Conservation (phyloP, 73 alveolate species). For the Tetrahymena thermophila region DNA sequence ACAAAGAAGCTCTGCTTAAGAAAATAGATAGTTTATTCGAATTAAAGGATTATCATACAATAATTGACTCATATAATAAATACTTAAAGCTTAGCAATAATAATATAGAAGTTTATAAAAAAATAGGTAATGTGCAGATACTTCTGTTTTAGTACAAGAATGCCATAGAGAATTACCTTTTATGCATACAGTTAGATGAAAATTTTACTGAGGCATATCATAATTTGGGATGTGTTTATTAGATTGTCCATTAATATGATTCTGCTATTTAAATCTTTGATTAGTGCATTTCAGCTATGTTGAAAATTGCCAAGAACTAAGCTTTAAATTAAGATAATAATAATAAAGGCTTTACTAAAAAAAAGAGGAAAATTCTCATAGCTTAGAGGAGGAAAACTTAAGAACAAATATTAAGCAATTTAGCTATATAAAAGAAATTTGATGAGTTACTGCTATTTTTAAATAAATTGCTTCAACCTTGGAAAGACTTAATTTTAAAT, state of each 20-base stretch:
- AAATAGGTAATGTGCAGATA: neutral
- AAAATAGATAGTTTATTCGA: neutral
- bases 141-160: neutral
- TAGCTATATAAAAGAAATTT: neutral
- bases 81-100: neutral
- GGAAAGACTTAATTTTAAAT: neutral
- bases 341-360: neutral
- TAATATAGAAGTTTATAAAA: neutral
- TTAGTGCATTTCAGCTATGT: neutral
- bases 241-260: neutral
- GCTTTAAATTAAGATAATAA: neutral
- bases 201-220: neutral
- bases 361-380: neutral
- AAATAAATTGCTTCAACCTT: neutral
- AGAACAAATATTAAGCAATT: neutral
- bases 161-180: neutral
- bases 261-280: neutral
- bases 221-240: neutral
- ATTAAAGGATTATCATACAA: neutral
- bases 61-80: neutral
- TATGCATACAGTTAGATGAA: neutral
- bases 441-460: neutral
- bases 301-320: neutral
- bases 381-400: neutral
- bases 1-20: neutral